phyloP scores from a whole-genome alignment of 2,329 filamentous ascomycete genomes.

The Talaromyces albobiverticillius region DNA sequence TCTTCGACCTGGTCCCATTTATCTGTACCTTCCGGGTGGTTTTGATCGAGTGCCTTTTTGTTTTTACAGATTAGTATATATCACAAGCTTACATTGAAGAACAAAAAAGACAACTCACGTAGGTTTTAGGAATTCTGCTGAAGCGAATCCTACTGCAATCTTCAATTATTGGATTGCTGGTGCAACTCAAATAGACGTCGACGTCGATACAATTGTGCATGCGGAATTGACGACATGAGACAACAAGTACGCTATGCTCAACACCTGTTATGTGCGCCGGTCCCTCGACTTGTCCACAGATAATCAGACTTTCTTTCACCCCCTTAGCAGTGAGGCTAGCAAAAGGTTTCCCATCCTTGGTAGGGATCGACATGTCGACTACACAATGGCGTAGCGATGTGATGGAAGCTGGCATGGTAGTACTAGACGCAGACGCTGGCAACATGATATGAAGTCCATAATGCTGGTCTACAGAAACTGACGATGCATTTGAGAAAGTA shows the following conservation, averaged over 20 bases:
- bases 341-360: conserved; percentile 59
- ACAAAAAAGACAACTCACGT: conserved; percentile 55
- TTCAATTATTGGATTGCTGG: conserved; percentile 89
- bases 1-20: conserved; percentile 91
- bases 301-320: conserved; percentile 67
- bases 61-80: not conserved
- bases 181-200: conserved; percentile 77
- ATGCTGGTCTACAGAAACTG: conserved; percentile 66
- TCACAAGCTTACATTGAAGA: not conserved
- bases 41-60: conserved; percentile 28
- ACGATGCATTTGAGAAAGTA: conserved; percentile 60
- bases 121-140: conserved; percentile 66
- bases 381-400: conserved; percentile 68
- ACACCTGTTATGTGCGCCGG: conserved; percentile 80
- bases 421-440: conserved; percentile 66
- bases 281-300: conserved; percentile 75
- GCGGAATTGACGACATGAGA: conserved; percentile 80
- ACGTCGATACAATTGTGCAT: conserved; percentile 85
- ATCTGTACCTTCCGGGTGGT: conserved; percentile 49
- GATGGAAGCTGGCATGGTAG: conserved; percentile 70
- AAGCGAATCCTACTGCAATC: conserved; percentile 78
- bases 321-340: conserved; percentile 68
- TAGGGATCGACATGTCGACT: conserved; percentile 74
- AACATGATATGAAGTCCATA: conserved; percentile 71
- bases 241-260: conserved; percentile 69